Evolutionary conservation across 179 eudicot species (phyloP), one percentile per base, ranked within the genome.

Genomic region (Amaranthus tricolor): DNA sequence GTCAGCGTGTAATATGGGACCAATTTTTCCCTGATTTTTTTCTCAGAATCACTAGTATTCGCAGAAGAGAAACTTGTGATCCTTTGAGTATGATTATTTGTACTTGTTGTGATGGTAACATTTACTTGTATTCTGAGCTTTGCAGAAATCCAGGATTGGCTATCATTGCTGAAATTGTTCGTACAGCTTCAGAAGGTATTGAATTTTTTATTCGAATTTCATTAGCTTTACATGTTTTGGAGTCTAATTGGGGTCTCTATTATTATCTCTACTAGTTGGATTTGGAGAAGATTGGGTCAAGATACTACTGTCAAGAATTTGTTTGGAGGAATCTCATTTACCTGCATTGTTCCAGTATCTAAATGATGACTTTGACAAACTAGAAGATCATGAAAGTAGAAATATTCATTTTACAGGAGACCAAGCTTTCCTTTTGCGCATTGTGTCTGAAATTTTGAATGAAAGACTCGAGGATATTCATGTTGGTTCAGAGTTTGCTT

Each of bases 81-180:
- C 94, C 96, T 47, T 78, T 94, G 81, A 87, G 87, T 76, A 90
- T 85, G 97, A 77, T 92, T 51, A 79, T 90, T 53, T 94, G 90
- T 71, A 70, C 86, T 8, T 92, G 94, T 75, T 71, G 77, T 21
- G 74, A 84, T 66, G 92, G 88, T 52, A 86, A 69, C 71, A 53
- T 52, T 24, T 85, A 72, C 51, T 63, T 79, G 62, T 78, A 83
- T 78, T 67, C 24, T 9, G 75, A 85, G 81, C 82, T 94, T 76
- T 83, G 84, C 70, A 66, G 70, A 72, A 87, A 81, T 65, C 58
- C 68, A 52, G 96, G 93, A 65, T 67, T 88, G 68, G 66, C 82
- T 47, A 79, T 89, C 68, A 52, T 90, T 55, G 78, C 80, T 62
- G 94, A 89, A 82, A 84, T 88, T 16, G 62, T 84, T 47, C 84